Evolutionary conservation across 306 rosid species (phyloP), one percentile per base, ranked within the genome.

Genomic region (Begonia loranthoides): DNA sequence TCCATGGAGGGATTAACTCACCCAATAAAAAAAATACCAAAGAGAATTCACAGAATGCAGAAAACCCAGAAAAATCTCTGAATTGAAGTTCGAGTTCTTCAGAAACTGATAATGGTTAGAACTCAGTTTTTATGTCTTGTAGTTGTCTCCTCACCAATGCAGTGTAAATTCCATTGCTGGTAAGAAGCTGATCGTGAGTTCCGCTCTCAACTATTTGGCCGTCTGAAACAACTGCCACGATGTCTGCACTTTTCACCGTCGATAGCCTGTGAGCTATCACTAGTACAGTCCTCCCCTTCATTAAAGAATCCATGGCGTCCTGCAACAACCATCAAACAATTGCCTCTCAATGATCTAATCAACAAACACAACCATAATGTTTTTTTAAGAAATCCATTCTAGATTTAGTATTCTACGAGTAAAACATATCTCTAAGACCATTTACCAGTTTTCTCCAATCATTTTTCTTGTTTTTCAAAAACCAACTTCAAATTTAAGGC

Each of bases 191-290:
- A 5, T 68, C 63, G n/a, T 68, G 73, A 9, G 52, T 61, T 19
- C 64, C 73, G 4, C 63, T 68, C 47, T 68, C 73, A 24, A 68
- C 68, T n/a, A 61, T 68, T 17, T 61, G 59, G 12, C 73, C 73
- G 24, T 62, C 68, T 0, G 63, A 68, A 56, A 68, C 68, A 38
- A 68, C 73, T 1, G 63, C 68, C 17, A 68, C 68, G 8, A 9
- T 56, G 28, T 68, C 68, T 14, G 73, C 73, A 9, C 52, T 61
- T 63, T 68, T 61, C 5, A 68, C 73, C 5, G 64, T 68, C 3
- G 73, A 61, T 21, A 68, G 45, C 67, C 73, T 43, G 47, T 61
- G 73, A 50, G 73, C 73, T 34, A 68, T 68, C 15, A 68, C 73
- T 4, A 68, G 51, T 17, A 68, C 73, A 1, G 73, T 68, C 56